Base-by-base conservation (phyloP, 2,329 filamentous ascomycete species). In the Purpureocillium lavendulum region DNA sequence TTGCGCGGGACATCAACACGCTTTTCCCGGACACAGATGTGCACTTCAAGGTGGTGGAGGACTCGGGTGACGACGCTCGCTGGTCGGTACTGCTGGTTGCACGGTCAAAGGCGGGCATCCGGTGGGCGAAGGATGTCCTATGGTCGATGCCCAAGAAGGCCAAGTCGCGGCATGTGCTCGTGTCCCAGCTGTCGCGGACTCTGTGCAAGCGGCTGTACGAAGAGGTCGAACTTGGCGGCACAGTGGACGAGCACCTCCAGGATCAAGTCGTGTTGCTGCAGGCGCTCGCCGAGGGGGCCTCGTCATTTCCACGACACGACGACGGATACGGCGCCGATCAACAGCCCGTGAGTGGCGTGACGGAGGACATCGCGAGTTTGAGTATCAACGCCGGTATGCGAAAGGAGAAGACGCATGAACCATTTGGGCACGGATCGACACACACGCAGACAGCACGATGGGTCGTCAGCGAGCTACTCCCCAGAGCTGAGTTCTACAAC, bases 191-290 rank as follows among this genome's bases (percentile, higher is more conserved):
- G 8, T 64, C 71, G 6, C 53, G 57, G 18, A 62, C 59, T n/a
- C 55, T 79, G 4, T 66, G 67, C 32, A 57, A 55, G 35, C 61
- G 64, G 3, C 57, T 80, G 15, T 60, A 61, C 39, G 53, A 59
- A 3, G 73, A 77, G 47, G 56, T 73, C 1, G 51, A 52, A 7
- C 49, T 59, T 1, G 59, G 65, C 2, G 67, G 73, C 1, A 61
- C 67, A 2, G 69, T 76, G 7, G 77, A 82, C 45, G 64, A 72
- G 46, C 67, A 71, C 49, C 60, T 81, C 12, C 75, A 80, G 55
- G 78, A 81, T 53, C 77, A 82, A 53, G 49, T 82, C 17, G 59
- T 80, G 3, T 61, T 76, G 14, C 78, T 80, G 49, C 77, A 82
- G 54, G 71, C 72, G 4, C 58, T 82, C 9, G 70, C 73, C 2